phyloP scores from a whole-genome alignment of 2,329 filamentous ascomycete species.

The Talaromyces sp. region DNA sequence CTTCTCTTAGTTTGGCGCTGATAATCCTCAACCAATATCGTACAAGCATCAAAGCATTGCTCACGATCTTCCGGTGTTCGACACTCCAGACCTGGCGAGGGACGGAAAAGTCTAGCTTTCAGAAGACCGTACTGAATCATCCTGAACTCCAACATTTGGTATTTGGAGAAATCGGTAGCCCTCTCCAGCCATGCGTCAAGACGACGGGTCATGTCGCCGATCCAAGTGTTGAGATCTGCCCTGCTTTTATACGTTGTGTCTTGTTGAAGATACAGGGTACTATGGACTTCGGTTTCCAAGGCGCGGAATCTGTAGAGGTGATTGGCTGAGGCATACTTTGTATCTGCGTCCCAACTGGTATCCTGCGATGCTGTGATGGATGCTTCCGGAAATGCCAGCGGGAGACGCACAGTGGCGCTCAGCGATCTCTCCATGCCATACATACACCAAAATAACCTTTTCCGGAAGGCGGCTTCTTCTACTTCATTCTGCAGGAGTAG shows the following conservation, averaged over 20 bases:
- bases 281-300: neutral
- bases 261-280: neutral
- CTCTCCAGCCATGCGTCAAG: neutral
- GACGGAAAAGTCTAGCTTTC: neutral
- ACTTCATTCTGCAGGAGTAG: neutral
- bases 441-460: slow-evolving; percentile 12
- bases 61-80: neutral
- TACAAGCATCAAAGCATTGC: neutral
- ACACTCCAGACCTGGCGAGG: neutral
- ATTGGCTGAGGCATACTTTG: slow-evolving; percentile 19
- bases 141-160: neutral
- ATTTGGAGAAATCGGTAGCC: neutral
- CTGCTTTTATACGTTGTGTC: neutral
- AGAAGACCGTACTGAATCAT: neutral
- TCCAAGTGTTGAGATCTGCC: neutral
- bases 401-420: slow-evolving; percentile 12
- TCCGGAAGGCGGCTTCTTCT: neutral
- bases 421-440: slow-evolving; percentile 17
- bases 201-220: neutral
- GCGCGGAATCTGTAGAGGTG: slow-evolving; percentile 18
- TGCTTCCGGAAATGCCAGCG: slow-evolving; percentile 14
- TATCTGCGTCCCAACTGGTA: neutral
- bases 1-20: neutral
- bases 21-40: neutral
- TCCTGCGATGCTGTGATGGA: slow-evolving; percentile 1